These are phyloP conservation scores for Sporothrix humicola DNA, from an alignment of 2,329 filamentous ascomycete species.

Conservation along the genomic window DNA sequence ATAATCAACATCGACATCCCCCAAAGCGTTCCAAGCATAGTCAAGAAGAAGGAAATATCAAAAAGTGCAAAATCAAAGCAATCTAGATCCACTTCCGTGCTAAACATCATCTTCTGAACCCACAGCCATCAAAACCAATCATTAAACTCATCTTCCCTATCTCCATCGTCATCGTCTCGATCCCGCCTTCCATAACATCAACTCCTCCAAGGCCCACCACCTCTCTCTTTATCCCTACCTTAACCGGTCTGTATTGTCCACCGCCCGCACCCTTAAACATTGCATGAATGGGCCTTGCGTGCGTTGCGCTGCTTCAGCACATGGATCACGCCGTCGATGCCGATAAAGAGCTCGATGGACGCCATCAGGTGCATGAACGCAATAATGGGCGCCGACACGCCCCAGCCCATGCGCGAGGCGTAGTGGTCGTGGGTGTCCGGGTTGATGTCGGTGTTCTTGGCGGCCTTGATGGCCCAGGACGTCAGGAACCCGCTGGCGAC, in stretches of 20 bases:
- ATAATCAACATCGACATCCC: not conserved
- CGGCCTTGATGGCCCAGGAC: not conserved
- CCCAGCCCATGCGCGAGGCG: not conserved
- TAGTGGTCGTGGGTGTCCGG: too few species aligned
- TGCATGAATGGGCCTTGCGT: not conserved
- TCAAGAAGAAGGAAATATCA: not conserved
- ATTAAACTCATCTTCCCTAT: too few species aligned
- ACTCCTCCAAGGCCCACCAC: not conserved
- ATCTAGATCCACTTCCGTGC: too few species aligned
- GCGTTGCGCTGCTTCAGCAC: not conserved
- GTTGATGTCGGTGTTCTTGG: too few species aligned
- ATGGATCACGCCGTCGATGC: slow-evolving; percentile 19
- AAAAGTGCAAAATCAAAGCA: not conserved
- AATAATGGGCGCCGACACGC: slow-evolving; percentile 9
- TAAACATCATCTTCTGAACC: too few species aligned
- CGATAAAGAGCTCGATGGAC: slow-evolving; percentile 14
- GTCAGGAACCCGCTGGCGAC: slow-evolving; percentile 29
- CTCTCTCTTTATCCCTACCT: not conserved
- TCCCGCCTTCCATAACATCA: too few species aligned
- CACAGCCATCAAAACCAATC: too few species aligned
- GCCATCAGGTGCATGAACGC: slow-evolving; percentile 25
- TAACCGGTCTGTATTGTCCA: too few species aligned
- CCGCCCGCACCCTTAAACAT: too few species aligned
- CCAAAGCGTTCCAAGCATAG: too few species aligned
- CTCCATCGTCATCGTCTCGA: too few species aligned